These are phyloP conservation scores for Knufia petricola DNA, from an alignment of 2,329 filamentous ascomycete genomes.

Conservation along the genomic window DNA sequence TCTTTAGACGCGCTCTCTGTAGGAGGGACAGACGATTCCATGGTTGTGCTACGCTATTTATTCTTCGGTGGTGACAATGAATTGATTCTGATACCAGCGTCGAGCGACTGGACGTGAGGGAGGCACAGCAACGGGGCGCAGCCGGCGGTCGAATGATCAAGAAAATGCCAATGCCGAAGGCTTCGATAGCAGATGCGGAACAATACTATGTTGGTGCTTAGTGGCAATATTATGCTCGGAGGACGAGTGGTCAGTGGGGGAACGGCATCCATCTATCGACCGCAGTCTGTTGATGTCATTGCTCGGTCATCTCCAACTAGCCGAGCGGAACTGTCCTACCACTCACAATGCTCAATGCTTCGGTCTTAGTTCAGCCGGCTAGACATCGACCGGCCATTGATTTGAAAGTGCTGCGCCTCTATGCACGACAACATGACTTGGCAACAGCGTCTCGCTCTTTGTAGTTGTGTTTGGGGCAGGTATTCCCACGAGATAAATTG, in stretches of 20 bases:
- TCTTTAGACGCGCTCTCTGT: neutral
- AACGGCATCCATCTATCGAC: neutral
- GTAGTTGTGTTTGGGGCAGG: too few relatives aligned
- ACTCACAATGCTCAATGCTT: too few relatives aligned
- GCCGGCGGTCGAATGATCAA: neutral
- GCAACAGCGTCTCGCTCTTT: too few relatives aligned
- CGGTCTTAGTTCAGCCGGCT: too few relatives aligned
- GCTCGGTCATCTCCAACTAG: neutral
- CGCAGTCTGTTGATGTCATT: neutral
- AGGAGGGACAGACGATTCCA: neutral
- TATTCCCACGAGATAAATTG: too few relatives aligned
- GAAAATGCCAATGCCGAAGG: neutral
- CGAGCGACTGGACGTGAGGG: neutral
- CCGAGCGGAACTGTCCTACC: neutral
- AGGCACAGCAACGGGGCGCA: conserved; percentile 7
- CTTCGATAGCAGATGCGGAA: neutral
- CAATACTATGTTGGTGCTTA: neutral
- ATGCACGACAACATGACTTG: too few relatives aligned
- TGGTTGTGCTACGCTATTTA: conserved; percentile 3
- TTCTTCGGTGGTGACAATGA: neutral
- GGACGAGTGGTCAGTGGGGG: neutral
- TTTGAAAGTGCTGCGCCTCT: too few relatives aligned
- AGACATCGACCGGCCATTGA: too few relatives aligned
- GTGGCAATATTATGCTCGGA: neutral
- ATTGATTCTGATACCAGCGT: neutral